These are phyloP conservation scores for Diaporthe sp. DNA, from an alignment of 2,329 filamentous ascomycete genomes.

Conservation along the genomic window DNA sequence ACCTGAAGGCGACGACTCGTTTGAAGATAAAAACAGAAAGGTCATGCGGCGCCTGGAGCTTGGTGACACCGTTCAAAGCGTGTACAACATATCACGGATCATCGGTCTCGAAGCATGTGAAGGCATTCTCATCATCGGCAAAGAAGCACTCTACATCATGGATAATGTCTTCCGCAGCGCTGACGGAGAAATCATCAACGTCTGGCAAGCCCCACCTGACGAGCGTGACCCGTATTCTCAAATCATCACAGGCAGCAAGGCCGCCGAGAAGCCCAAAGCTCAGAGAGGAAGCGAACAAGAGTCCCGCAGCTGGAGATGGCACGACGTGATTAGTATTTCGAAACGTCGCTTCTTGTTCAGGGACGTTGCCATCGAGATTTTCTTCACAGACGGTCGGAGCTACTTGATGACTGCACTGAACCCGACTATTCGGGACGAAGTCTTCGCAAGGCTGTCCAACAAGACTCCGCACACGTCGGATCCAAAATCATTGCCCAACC, in stretches of 20 bases:
- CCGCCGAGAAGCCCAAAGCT: slow-evolving; percentile 65
- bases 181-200: slow-evolving; percentile 96
- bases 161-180: slow-evolving; percentile 96
- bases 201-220: slow-evolving; percentile 90
- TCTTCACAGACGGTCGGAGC: slow-evolving; percentile 96
- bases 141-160: slow-evolving; percentile 91
- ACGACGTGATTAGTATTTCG: slow-evolving; percentile 92
- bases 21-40: slow-evolving; percentile 98
- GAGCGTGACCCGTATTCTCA: slow-evolving; percentile 96
- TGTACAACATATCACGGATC: slow-evolving; percentile 95
- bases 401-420: slow-evolving; percentile 91
- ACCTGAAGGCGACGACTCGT: slow-evolving; percentile 78
- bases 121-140: slow-evolving; percentile 91
- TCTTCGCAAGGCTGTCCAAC: slow-evolving; percentile 79
- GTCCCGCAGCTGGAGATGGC: slow-evolving; percentile 92
- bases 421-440: slow-evolving; percentile 77
- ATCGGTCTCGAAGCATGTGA: slow-evolving; percentile 94
- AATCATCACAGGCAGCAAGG: slow-evolving; percentile 82
- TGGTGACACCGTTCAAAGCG: slow-evolving; percentile 90
- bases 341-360: slow-evolving; percentile 95
- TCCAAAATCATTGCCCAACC: slow-evolving; percentile 75
- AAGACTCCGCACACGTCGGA: slow-evolving; percentile 85
- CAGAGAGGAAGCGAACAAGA: slow-evolving; percentile 75
- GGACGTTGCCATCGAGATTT: slow-evolving; percentile 95
- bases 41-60: slow-evolving; percentile 94